Evolutionary conservation across 2,329 filamentous ascomycete species (phyloP).

Genomic region (Calonectria pseudoreteaudii): DNA sequence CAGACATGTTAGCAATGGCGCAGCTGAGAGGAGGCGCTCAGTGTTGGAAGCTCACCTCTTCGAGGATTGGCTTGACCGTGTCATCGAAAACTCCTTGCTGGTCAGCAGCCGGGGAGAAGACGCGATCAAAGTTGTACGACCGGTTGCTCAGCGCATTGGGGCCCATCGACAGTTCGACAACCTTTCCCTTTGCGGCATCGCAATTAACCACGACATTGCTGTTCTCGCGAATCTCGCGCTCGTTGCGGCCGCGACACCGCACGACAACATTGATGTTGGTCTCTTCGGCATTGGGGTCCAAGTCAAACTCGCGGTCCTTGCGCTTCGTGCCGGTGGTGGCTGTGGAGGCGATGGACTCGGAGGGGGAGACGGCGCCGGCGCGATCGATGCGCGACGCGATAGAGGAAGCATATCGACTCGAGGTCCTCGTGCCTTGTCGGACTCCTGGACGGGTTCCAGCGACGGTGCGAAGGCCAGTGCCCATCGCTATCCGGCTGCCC

Average conservation of each 20-base stretch:
- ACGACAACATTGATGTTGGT: conserved; percentile 99
- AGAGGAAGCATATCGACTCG: conserved; percentile 41
- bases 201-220: conserved; percentile 92
- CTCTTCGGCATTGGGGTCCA: conserved; percentile 74
- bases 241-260: conserved; percentile 90
- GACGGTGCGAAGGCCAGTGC: conserved; percentile 44
- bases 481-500: conserved; percentile 49
- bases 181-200: conserved; percentile 87
- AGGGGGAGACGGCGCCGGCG: conserved; percentile 72
- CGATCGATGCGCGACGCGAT: conserved; percentile 40
- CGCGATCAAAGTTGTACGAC: conserved; percentile 95
- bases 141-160: conserved; percentile 94
- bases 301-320: conserved; percentile 87
- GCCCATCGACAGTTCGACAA: conserved; percentile 90
- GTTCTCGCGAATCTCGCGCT: conserved; percentile 93
- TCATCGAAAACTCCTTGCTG: conserved; percentile 96
- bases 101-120: conserved; percentile 94
- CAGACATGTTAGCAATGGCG: conserved; percentile 15
- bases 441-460: conserved; percentile 40
- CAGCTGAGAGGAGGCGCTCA: too few species aligned
- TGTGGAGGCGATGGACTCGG: conserved; percentile 73
- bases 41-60: conserved; percentile 73
- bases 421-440: conserved; percentile 38
- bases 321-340: conserved; percentile 76
- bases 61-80: conserved; percentile 90